These are phyloP conservation scores for Amylostereum areolatum DNA, from an alignment of 1,284 basidiomycete genomes.

Conservation along the genomic window DNA sequence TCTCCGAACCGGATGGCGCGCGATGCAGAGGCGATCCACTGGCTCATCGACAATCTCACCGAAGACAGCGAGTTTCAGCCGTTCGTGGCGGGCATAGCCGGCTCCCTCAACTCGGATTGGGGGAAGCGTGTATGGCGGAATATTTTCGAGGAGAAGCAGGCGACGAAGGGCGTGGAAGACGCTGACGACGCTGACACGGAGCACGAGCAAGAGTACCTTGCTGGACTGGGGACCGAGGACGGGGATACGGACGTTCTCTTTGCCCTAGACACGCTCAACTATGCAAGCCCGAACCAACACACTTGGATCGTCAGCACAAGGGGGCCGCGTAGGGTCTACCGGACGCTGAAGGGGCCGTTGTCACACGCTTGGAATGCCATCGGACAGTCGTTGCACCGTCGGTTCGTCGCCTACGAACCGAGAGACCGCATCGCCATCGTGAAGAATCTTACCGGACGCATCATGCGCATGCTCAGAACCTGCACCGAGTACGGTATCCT, in stretches of 20 bases:
- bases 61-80: conserved; percentile 13
- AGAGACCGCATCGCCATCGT: no score
- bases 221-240: no score
- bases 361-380: no score
- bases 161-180: not conserved
- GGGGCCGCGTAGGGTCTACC: no score
- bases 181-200: not conserved
- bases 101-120: conserved; percentile 8
- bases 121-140: conserved; percentile 7
- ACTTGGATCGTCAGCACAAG: no score
- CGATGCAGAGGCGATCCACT: conserved; percentile 7
- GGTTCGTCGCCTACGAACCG: no score
- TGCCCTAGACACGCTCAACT: no score
- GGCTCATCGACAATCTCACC: conserved; percentile 10
- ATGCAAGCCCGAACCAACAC: no score
- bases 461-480: conserved; percentile 8
- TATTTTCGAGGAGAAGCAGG: no score
- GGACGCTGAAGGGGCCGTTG: no score
- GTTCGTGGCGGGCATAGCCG: conserved; percentile 8
- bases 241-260: no score
- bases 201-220: not conserved
- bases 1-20: conserved; percentile 3
- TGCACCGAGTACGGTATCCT: conserved; percentile 8
- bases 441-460: conserved; percentile 5
- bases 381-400: no score